phyloP scores from a whole-genome alignment of 495 filamentous ascomycete species.

The Aspergillus conjunctus region DNA sequence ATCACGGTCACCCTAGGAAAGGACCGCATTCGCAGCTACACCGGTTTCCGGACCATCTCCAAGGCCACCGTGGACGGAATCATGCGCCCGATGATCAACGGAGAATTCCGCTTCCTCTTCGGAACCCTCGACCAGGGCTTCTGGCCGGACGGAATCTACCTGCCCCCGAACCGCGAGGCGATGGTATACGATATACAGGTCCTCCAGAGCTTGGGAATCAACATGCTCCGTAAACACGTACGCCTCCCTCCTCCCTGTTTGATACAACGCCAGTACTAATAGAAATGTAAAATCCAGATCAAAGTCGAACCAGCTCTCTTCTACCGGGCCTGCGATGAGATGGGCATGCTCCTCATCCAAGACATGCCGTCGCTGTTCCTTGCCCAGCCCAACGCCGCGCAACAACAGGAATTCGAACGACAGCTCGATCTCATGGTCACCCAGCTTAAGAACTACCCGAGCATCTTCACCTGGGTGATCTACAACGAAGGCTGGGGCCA shows the following conservation, averaged over 20 bases:
- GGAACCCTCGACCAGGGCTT: slow-evolving; percentile 69
- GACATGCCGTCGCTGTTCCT: slow-evolving; percentile 66
- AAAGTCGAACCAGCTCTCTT: slow-evolving; percentile 68
- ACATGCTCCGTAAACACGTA: slow-evolving; percentile 69
- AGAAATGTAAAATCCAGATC: slow-evolving; percentile 46
- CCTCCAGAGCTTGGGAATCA: slow-evolving; percentile 64
- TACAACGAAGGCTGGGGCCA: slow-evolving; percentile 78
- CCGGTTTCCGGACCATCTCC: slow-evolving; percentile 66
- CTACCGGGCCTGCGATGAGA: slow-evolving; percentile 64
- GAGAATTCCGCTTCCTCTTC: slow-evolving; percentile 65
- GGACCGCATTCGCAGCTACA: slow-evolving; percentile 61
- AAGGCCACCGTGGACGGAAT: slow-evolving; percentile 56
- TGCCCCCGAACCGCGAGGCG: slow-evolving; percentile 60
- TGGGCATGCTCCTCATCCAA: slow-evolving; percentile 66
- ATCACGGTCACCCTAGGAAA: slow-evolving; percentile 56
- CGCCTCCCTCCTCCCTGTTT: slow-evolving; percentile 20
- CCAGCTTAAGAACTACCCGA: slow-evolving; percentile 64
- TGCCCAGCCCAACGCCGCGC: slow-evolving; percentile 42
- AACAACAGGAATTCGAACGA: slow-evolving; percentile 62
- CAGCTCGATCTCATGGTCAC: slow-evolving; percentile 62
- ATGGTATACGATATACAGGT: slow-evolving; percentile 66
- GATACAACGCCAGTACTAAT: background rate
- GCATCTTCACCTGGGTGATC: slow-evolving; percentile 61
- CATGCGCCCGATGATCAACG: slow-evolving; percentile 63
- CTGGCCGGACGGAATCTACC: slow-evolving; percentile 69